Evolutionary conservation across 306 rosid genomes (phyloP), one percentile per base, ranked within the genome.

Genomic region (Heteromeles arbutifolia): DNA sequence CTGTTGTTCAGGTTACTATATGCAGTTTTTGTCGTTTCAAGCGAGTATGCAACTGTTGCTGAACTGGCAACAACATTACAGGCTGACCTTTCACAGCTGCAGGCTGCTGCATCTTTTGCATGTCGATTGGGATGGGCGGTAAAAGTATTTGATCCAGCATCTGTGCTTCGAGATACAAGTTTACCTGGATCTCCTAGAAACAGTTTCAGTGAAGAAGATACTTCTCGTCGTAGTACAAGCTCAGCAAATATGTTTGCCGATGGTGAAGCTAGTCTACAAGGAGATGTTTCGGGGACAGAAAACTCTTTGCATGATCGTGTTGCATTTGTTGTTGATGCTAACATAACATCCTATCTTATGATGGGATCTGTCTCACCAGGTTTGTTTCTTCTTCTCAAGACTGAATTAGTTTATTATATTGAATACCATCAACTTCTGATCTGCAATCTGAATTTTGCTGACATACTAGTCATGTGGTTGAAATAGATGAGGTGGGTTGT

Each of bases 301-400:
- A 87, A 85, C 78, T 93, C 90, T 78, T 67, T 82, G 54, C 73
- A 84, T 76, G 85, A 85, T 56, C 94, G 90, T 56, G 94, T 93
- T 81, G 97, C 98, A 73, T 91, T 93, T 86, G 83, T 93, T 66
- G 96, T 93, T 79, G 98, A 93, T 84, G 98, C 98, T 56, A 93
- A 90, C 82, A 91, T 93, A 83, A 93, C 98, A 73, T 93, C 98
- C 75, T 93, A 93, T 84, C 98, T 93, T 72, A 93, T 93, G 97
- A 93, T 91, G 97, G 98, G 98, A 28, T 93, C 98, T 76, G 97
- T 93, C 87, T 93, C 98, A 83, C 98, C 97, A 83, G 98, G 98
- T 91, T 80, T 85, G 85, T 81, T 77, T 68, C 81, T 67, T 73
- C 73, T 73, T 78, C 59, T 73, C 72, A 72, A 76, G 61, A 52